A percentile compares a stretch with the other conserved stretches of the same genome.
phyloP scores from a whole-genome alignment of 495 filamentous ascomycete genomes.

The Penicillium goetzii region DNA sequence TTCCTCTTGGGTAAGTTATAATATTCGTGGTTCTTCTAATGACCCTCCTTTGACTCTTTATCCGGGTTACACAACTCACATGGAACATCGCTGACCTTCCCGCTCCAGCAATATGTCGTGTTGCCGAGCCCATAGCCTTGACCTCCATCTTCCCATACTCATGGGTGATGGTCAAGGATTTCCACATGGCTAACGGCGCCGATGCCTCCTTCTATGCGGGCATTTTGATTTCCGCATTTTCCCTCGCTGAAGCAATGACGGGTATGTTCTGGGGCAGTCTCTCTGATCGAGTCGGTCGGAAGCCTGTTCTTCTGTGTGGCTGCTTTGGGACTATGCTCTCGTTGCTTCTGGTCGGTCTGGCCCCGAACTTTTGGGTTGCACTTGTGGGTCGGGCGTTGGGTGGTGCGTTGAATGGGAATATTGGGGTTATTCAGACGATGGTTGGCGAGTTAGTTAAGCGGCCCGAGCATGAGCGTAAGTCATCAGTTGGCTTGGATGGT shows the following conservation, averaged over 20 bases:
- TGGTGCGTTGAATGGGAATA: constrained; percentile 83
- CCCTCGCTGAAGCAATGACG: constrained; percentile 76
- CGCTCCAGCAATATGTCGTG: constrained; percentile 66
- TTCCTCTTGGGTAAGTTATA: constrained; percentile 67
- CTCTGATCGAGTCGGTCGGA: constrained; percentile 81
- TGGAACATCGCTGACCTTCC: neutral
- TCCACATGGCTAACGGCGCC: constrained; percentile 65
- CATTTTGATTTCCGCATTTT: constrained; percentile 82
- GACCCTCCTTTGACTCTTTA: neutral
- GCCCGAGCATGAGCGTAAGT: constrained; percentile 82
- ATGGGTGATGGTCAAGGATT: constrained; percentile 78
- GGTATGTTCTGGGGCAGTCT: constrained; percentile 85
- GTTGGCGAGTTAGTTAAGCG: constrained; percentile 79
- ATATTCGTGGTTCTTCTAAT: neutral
- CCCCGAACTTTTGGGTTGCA: constrained; percentile 78
- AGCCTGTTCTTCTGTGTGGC: constrained; percentile 79
- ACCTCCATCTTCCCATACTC: constrained; percentile 89
- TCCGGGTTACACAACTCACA: neutral
- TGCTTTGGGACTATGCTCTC: constrained; percentile 80
- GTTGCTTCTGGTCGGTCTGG: constrained; percentile 80
- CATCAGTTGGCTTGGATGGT: neutral
- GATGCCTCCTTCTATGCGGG: constrained; percentile 85
- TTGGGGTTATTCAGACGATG: constrained; percentile 92
- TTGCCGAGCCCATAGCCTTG: constrained; percentile 87
- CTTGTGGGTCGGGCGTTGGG: constrained; percentile 74